Conservation (phyloP, 257 asterid species). For the Fraxinus anomala region DNA sequence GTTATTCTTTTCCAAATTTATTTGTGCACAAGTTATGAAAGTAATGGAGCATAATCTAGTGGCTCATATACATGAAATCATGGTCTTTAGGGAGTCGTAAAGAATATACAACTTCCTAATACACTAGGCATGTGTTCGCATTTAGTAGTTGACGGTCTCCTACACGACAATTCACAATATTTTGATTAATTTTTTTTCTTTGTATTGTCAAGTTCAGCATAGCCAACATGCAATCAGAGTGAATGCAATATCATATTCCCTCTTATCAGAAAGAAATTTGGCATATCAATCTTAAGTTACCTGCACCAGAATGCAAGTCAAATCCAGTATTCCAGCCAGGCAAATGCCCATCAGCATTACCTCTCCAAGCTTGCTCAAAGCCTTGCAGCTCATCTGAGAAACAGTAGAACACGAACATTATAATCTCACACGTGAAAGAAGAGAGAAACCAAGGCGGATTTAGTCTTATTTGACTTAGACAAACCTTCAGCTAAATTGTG, state of each 20-base stretch:
- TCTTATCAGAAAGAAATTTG: background rate
- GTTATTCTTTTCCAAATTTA: background rate
- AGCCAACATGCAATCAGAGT: background rate
- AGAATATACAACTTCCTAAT: background rate
- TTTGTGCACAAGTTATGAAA: background rate
- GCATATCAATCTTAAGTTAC: slow-evolving; percentile 24
- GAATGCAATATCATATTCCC: background rate
- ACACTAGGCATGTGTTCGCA: background rate
- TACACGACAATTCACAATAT: background rate
- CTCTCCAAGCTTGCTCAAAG: slow-evolving; percentile 75
- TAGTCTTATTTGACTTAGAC: slow-evolving; percentile 15
- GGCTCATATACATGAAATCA: background rate
- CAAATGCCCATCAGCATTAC: slow-evolving; percentile 38
- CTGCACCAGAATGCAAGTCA: slow-evolving; percentile 33
- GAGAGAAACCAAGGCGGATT: background rate
- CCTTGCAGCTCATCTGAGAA: slow-evolving; percentile 64
- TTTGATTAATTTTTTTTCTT: background rate
- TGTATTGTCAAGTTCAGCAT: background rate
- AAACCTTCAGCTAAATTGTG: slow-evolving; percentile 82
- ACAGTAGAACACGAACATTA: slow-evolving; percentile 14
- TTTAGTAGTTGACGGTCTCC: background rate
- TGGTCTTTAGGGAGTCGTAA: background rate
- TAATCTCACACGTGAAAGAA: slow-evolving; percentile 8
- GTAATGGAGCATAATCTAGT: background rate
- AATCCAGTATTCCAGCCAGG: slow-evolving; percentile 40